phyloP scores from a whole-genome alignment of 306 rosid genomes.

The Hylodesmum podocarpum region DNA sequence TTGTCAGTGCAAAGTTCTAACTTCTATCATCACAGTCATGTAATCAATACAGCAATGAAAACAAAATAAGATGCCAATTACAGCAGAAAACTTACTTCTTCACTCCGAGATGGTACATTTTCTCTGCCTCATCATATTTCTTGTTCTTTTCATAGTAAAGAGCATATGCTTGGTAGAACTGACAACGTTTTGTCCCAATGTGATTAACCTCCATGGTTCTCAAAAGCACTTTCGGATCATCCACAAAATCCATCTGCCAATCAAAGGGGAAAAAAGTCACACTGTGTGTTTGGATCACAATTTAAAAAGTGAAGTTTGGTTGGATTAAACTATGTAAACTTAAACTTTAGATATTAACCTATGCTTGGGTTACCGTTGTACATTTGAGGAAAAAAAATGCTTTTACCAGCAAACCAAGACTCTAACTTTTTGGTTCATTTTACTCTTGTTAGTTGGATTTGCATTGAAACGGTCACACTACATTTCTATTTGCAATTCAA shows the following conservation, averaged over 20 bases:
- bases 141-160: slow-evolving; percentile 75
- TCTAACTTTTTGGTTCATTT: too few species aligned
- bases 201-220: slow-evolving; percentile 70
- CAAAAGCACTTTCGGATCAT: slow-evolving; percentile 61
- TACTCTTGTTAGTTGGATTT: too few species aligned
- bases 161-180: slow-evolving; percentile 80
- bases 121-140: slow-evolving; percentile 80
- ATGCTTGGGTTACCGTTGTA: too few species aligned
- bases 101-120: slow-evolving; percentile 51
- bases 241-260: slow-evolving; percentile 85
- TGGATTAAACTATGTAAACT: too few species aligned
- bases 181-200: slow-evolving; percentile 67
- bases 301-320: too few species aligned
- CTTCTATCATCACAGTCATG: not conserved
- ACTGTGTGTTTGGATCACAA: too few species aligned
- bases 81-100: slow-evolving; percentile 53
- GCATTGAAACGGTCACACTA: too few species aligned
- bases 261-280: not conserved
- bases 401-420: too few species aligned
- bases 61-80: not conserved
- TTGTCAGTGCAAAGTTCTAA: not conserved
- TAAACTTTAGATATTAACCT: too few species aligned
- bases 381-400: too few species aligned
- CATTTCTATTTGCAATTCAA: too few species aligned
- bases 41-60: not conserved